Base-by-base conservation (phyloP, 2,329 filamentous ascomycete genomes). In the Colletotrichum orchidophilum region DNA sequence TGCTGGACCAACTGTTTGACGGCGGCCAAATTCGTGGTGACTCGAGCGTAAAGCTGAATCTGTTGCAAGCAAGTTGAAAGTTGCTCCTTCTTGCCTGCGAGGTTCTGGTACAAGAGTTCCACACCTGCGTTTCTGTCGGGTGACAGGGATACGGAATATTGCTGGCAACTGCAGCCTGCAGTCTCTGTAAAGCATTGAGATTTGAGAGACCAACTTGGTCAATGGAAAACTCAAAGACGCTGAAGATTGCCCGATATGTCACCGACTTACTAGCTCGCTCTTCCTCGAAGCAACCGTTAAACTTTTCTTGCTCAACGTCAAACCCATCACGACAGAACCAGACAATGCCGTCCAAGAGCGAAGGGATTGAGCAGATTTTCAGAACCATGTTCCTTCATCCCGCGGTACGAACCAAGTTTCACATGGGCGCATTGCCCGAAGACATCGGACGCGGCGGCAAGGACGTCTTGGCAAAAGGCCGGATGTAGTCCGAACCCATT, bases 391-490 rank as follows among this genome's bases (percentile, higher is more conserved):
- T 21, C 54, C 57, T 50, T 42, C 13, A 29, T 63, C 53, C 46
- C 39, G 58, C 52, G 39, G 39, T 65, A 60, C 64, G 33, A 33
- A 24, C 64, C 39, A 31, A 26, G 52, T 71, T 71, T 68, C 68
- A 71, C 29, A 49, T 59, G 39, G 18, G 39, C 11, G 31, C n/a
- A 18, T n/a, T 53, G 31, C 52, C 27, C 9, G 12, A 63, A 35
- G 53, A 29, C 58, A 54, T 63, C 58, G 58, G 58, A 59, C 58
- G n/a, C 64, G 50, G 64, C 64, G 59, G 64, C 64, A 63, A 59
- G 53, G 59, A 13, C 39, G 59, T 54, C 69, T 71, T 59, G 64
- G 69, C 58, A 46, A 42, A 42, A 57, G 54, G 27, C 53, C 64
- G 64, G 69, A 63, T 35, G 26, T 33, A 52, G 46, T 49, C 64